These are phyloP conservation scores for Echeveria elegans DNA, from an alignment of 164 flowering plant species.

Conservation along the genomic window DNA sequence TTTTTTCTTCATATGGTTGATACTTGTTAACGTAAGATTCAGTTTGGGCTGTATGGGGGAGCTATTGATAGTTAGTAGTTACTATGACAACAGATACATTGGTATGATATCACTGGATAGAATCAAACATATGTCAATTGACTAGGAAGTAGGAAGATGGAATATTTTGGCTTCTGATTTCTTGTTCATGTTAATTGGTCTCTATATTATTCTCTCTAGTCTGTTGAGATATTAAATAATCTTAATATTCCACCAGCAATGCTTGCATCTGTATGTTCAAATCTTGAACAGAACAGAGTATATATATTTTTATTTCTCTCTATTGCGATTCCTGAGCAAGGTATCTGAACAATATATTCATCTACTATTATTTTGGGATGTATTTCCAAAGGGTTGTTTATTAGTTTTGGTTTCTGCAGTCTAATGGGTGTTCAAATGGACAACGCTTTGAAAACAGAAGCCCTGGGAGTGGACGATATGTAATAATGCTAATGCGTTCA, in stretches of 20 bases:
- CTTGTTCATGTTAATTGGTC: neutral
- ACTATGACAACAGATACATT: neutral
- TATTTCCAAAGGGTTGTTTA: neutral
- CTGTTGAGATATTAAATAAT: neutral
- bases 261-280: neutral
- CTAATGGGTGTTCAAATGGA: constrained; percentile 43
- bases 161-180: neutral
- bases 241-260: neutral
- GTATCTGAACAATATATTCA: neutral
- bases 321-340: neutral
- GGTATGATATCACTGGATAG: neutral
- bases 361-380: neutral
- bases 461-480: constrained; percentile 34
- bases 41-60: neutral
- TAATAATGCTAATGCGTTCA: neutral
- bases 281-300: neutral
- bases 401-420: constrained; percentile 20
- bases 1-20: neutral
- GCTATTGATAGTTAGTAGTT: neutral
- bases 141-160: neutral
- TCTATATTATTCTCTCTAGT: neutral
- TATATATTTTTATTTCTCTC: neutral
- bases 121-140: neutral
- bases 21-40: neutral
- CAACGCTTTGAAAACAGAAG: constrained; percentile 38